Percentiles rank a stretch among this genome's conserved stretches.
Conservation (phyloP, 208 protist genomes). For the Crithidia acanthocephali region DNA sequence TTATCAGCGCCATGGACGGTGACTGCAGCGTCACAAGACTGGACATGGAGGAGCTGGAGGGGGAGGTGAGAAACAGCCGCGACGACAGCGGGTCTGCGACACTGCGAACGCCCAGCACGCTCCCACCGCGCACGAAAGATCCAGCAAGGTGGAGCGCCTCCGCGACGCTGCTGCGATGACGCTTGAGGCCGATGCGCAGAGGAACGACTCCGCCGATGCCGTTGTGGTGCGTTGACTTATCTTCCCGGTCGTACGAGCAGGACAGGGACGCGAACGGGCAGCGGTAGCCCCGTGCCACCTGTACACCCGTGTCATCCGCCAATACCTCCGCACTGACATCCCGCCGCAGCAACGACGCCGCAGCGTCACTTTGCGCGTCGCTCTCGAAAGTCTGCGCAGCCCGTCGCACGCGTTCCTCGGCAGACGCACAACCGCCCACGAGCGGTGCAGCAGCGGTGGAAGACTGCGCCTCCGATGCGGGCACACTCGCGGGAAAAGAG, state of each 20-base stretch:
- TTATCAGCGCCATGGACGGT: constrained; percentile 3
- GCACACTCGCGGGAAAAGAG: too few species aligned
- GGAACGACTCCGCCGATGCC: neutral
- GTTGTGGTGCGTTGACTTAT: too few species aligned
- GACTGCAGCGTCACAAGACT: constrained; percentile 17
- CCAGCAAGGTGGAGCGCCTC: neutral
- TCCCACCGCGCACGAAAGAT: too few species aligned
- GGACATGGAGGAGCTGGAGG: constrained; percentile 18
- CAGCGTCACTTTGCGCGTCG: neutral
- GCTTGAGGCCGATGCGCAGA: constrained; percentile 16
- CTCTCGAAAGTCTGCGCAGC: constrained; percentile 28
- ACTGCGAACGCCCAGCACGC: neutral
- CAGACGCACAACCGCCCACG: neutral
- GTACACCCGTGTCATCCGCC: neutral
- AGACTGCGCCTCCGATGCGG: too few species aligned
- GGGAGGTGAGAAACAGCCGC: constrained; percentile 6
- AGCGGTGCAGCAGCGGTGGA: too few species aligned
- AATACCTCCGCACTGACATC: neutral
- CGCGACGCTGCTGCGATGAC: neutral
- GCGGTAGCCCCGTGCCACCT: constrained; percentile 25
- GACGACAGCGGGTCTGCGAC: neutral
- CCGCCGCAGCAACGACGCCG: neutral
- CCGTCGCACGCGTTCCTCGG: constrained; percentile 26
- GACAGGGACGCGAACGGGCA: neutral
- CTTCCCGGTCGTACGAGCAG: neutral